Evolutionary conservation across 352 stramenopile species (phyloP), one percentile per base, ranked within the genome.

Genomic region (Phytophthora podocarpi): DNA sequence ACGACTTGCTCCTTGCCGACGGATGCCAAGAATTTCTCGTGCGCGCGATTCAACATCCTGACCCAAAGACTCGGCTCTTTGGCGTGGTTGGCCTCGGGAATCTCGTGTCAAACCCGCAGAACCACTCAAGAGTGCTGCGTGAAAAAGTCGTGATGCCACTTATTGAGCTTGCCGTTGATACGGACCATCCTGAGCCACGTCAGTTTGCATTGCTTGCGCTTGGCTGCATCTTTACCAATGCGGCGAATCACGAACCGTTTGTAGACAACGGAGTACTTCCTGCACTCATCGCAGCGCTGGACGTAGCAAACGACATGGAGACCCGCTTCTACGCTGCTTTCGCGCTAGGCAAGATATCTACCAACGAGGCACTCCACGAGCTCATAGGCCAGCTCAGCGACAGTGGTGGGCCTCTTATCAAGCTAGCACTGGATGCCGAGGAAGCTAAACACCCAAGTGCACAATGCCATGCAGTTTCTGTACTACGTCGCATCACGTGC

Each of bases 241-340:
- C 69, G n/a, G 63, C 39, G 28, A 87, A 86, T 63, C 89, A 97
- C 61, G 50, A 67, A 15, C 30, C 59, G 27, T 91, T 97, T 20
- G 74, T 97, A 1, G 76, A 87, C 8, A 70, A 76, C 3, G 83
- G 78, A 28, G 84, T 85, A 8, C 43, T 98, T 20, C 61, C 79
- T 51, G 75, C 81, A 10, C 69, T 98, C 3, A 71, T 96, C 4
- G 67, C 70, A 8, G 74, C 85, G 2, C 55, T 98, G 16, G 56
- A 82, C 18, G 21, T 65, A 9, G 53, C 77, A 8, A 86, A 94
- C 54, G 72, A 90, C 56, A 80, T 94, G 64, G 96, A 99, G 65
- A 97, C 86, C 32, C 87, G 93, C 15, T 97, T 98, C 59, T 95
- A 98, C 59, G 89, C 93, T 0, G 89, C 90, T 24, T 98, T 97